Percentiles rank a stretch among this genome's conserved stretches.
Conservation (phyloP, 2,329 filamentous ascomycete species). For the Colletotrichum tropicale region DNA sequence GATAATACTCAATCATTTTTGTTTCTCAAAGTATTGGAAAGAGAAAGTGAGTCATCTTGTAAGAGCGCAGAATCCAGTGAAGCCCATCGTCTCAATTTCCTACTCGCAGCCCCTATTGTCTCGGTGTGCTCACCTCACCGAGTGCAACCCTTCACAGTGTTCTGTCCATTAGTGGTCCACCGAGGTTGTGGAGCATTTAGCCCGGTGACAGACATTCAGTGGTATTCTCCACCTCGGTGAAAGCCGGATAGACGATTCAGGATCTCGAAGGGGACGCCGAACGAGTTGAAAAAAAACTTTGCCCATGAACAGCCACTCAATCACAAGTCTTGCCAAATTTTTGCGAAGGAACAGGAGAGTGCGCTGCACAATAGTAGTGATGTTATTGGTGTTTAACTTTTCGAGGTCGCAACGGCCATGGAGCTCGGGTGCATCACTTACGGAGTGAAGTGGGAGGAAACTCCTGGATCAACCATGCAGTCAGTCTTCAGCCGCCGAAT, state of each 20-base stretch:
- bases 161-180: neutral
- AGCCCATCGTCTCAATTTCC: neutral
- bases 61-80: neutral
- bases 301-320: neutral
- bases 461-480: neutral
- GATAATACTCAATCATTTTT: rapidly evolving
- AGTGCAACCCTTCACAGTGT: neutral
- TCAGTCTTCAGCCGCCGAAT: neutral
- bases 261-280: neutral
- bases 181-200: neutral
- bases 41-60: neutral
- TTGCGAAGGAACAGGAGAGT: rapidly evolving
- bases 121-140: neutral
- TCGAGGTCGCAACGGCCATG: neutral
- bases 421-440: neutral
- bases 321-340: rapidly evolving
- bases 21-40: neutral
- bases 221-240: neutral
- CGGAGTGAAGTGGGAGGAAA: neutral
- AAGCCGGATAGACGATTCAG: neutral
- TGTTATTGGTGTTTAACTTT: neutral
- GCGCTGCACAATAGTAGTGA: neutral
- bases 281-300: rapidly evolving
- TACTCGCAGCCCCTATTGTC: neutral
- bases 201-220: rapidly evolving